Percentiles rank a stretch among this genome's conserved stretches.
Conservation (phyloP, 2,329 filamentous ascomycete genomes). For the Neofusicoccum laricinum region DNA sequence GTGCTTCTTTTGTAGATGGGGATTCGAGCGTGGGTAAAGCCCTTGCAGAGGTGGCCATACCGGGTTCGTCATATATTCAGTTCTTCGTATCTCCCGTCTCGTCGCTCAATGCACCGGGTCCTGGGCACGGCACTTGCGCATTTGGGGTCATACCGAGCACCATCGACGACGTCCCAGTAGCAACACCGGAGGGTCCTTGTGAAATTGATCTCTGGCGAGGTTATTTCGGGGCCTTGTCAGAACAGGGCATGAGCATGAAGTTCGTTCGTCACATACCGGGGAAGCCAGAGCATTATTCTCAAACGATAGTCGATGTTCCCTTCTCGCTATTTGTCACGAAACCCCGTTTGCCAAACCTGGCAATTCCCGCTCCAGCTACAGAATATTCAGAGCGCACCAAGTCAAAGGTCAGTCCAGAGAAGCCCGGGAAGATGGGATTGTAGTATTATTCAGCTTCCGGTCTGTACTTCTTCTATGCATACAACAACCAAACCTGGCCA, state of each 20-base stretch:
- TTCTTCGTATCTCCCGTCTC: constrained; percentile 30
- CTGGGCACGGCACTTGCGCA: background rate
- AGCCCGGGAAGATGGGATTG: background rate
- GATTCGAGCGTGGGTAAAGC: background rate
- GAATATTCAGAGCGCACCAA: background rate
- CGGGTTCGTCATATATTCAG: constrained; percentile 61
- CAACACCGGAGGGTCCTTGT: constrained; percentile 16
- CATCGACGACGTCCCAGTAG: constrained; percentile 35
- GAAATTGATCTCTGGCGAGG: constrained; percentile 21
- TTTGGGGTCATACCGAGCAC: constrained; percentile 44
- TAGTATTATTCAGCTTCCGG: background rate
- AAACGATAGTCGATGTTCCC: background rate
- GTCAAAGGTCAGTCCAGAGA: constrained; percentile 1
- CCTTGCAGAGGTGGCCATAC: constrained; percentile 56
- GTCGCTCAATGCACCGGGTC: background rate
- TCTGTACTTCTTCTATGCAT: background rate
- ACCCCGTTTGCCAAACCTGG: background rate
- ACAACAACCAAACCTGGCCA: background rate
- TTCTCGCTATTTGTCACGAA: background rate
- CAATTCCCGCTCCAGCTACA: no score
- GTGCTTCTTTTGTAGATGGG: background rate
- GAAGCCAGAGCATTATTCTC: background rate
- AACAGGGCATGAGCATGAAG: constrained; percentile 45
- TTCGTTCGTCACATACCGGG: background rate
- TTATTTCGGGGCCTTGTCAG: constrained; percentile 63